Evolutionary conservation across 495 filamentous ascomycete species (phyloP).

Genomic region (Penicillium verhagenii): DNA sequence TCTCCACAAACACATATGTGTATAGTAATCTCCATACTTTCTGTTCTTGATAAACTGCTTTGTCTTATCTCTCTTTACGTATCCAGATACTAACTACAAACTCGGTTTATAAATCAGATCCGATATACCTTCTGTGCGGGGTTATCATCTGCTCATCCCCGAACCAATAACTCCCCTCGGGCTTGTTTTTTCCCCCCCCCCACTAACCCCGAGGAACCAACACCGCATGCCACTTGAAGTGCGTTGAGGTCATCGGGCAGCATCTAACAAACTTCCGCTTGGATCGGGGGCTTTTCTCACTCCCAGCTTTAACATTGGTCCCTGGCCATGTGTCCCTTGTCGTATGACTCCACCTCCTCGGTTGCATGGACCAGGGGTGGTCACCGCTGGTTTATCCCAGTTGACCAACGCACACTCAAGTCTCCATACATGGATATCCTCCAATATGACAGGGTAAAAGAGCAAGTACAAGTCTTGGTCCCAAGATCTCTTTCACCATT

Average conservation of each 20-base stretch:
- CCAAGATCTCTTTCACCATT: not conserved
- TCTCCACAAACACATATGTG: too few species aligned
- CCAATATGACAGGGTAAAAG: too few species aligned
- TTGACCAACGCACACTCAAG: not conserved
- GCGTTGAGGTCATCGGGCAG: slow-evolving; percentile 6
- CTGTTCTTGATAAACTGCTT: too few species aligned
- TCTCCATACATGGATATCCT: too few species aligned
- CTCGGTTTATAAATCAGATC: not conserved
- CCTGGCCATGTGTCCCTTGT: not conserved
- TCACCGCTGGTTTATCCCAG: not conserved
- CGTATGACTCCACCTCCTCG: not conserved
- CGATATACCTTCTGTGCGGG: not conserved
- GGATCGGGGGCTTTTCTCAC: not conserved
- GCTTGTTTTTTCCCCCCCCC: too few species aligned
- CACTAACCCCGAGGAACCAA: too few species aligned
- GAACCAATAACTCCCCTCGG: not conserved
- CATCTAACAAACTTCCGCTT: not conserved
- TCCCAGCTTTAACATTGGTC: not conserved
- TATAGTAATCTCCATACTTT: too few species aligned
- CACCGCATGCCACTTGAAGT: not conserved
- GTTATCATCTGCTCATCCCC: not conserved
- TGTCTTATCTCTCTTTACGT: too few species aligned
- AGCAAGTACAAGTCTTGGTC: not conserved
- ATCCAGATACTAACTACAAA: too few species aligned
- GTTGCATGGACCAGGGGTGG: not conserved